Evolutionary conservation across 2,329 filamentous ascomycete species (phyloP).

Genomic region (Tolypocladium paradoxum): DNA sequence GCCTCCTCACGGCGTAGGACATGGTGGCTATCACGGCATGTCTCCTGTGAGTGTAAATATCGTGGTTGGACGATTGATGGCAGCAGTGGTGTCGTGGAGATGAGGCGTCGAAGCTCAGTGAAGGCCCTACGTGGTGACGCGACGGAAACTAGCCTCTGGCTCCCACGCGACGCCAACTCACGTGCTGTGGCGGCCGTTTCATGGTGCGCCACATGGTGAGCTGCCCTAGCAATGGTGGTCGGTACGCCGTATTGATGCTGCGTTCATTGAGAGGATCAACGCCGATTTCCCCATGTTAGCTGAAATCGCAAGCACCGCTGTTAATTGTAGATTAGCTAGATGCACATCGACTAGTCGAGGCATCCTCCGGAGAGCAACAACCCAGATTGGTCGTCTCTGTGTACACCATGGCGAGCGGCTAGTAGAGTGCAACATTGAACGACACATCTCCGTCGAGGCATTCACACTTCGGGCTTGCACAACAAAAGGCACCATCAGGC

Average conservation of each 20-base stretch:
- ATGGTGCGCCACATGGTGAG: too few species aligned
- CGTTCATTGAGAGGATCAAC: too few species aligned
- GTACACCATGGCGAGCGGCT: too few species aligned
- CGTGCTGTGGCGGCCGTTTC: slow-evolving; percentile 2
- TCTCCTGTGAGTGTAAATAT: not conserved
- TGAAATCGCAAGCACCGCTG: too few species aligned
- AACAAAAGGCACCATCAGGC: not conserved
- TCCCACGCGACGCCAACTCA: slow-evolving; percentile 11
- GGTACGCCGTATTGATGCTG: too few species aligned
- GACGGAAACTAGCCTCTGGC: not conserved
- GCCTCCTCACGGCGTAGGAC: slow-evolving; percentile 10
- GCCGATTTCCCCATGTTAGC: too few species aligned
- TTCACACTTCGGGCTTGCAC: not conserved
- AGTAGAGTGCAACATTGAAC: too few species aligned
- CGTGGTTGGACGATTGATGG: not conserved
- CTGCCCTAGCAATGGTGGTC: too few species aligned
- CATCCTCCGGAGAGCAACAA: not conserved
- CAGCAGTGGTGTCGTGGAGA: not conserved
- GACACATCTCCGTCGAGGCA: not conserved
- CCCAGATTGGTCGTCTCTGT: too few species aligned
- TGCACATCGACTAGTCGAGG: not conserved
- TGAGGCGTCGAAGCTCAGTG: not conserved
- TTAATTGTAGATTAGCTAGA: too few species aligned
- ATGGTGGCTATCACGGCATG: slow-evolving; percentile 4
- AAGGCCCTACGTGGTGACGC: not conserved